phyloP scores from a whole-genome alignment of 768 basidiomycete species.

The Pleurotus tuber-regium region DNA sequence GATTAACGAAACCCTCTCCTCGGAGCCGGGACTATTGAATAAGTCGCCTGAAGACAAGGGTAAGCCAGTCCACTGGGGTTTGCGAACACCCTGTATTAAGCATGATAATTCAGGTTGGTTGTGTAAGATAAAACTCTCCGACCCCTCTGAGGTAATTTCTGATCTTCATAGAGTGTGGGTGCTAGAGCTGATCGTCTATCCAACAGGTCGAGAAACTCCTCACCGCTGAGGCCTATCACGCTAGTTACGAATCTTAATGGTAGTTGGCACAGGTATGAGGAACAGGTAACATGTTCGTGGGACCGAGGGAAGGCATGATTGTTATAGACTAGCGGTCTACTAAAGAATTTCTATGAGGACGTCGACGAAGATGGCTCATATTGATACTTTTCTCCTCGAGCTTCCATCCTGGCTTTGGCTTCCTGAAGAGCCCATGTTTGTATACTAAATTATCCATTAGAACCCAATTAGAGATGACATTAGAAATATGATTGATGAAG shows the following conservation, averaged over 20 bases:
- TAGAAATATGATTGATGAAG: not conserved
- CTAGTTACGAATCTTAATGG: constrained; percentile 31
- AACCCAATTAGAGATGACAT: no score
- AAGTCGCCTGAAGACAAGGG: constrained; percentile 84
- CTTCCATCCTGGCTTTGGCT: constrained; percentile 88
- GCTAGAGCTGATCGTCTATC: constrained; percentile 5
- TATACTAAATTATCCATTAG: constrained; percentile 54
- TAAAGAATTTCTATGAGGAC: constrained; percentile 20
- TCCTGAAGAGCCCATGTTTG: constrained; percentile 91
- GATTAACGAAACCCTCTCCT: constrained; percentile 70
- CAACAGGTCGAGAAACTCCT: constrained; percentile 68
- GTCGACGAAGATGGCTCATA: constrained; percentile 69
- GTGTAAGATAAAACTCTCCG: constrained; percentile 83
- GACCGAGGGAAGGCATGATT: constrained; percentile 4
- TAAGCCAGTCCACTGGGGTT: constrained; percentile 28
- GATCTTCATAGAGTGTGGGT: not conserved
- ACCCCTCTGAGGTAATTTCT: constrained; percentile 67
- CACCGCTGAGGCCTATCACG: constrained; percentile 70
- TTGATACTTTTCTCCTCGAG: constrained; percentile 86
- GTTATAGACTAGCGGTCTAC: constrained; percentile 1
- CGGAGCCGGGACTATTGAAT: constrained; percentile 80
- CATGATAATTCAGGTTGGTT: constrained; percentile 87
- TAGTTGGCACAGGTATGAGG: not conserved
- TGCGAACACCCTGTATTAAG: no score
- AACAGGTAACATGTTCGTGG: not conserved